Base-by-base conservation (phyloP, 371 early-diverging fungal species). In the Chytridiales sp. region DNA sequence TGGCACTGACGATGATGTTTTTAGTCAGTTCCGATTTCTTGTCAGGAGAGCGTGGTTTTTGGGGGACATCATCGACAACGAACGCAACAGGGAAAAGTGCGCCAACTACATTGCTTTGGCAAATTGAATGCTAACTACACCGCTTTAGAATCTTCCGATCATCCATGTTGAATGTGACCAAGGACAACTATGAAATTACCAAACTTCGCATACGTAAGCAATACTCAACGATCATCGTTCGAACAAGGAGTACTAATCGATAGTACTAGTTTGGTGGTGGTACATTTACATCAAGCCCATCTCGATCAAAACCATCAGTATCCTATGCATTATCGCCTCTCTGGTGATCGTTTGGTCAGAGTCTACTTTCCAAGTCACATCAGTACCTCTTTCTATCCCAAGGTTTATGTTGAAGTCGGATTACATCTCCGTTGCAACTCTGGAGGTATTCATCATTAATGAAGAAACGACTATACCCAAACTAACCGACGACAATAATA, bases 341-440 rank as follows among this genome's bases (percentile, higher is more conserved):
- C 58, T 84, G 0, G 76, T 84, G 39, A 79, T 96, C 17, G 76
- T 96, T 19, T 95, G 95, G 94, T 93, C 93, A 4, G 97, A 96
- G 67, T 73, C 92, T 41, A 92, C 92, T 0, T 92, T 94, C 66
- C 73, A 74, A 53, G 48, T 76, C 50, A 52, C 59, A 43, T 40
- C 34, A 26, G 54, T 64, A 21, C 43, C 64, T 0, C 62, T 79
- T 17, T 70, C 71, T 8, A 69, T 79, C 36, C 77, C 77, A 19
- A 66, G 66, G 4, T 53, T 74, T 27, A 62, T 79, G 11, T 40
- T 76, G 11, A 46, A 70, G 35, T 47, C 54, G 15, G 56, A 61
- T 13, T 32, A 69, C 31, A 47, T 68, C 9, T 61, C 65, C 1
- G 68, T 72, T 47, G 65, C 42, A 11, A 58, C 62, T 19, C 49